Percentiles rank a stretch among this genome's conserved stretches.
These are phyloP conservation scores for Macadamia tetraphylla DNA, from an alignment of 164 flowering plant species.

Conservation along the genomic window DNA sequence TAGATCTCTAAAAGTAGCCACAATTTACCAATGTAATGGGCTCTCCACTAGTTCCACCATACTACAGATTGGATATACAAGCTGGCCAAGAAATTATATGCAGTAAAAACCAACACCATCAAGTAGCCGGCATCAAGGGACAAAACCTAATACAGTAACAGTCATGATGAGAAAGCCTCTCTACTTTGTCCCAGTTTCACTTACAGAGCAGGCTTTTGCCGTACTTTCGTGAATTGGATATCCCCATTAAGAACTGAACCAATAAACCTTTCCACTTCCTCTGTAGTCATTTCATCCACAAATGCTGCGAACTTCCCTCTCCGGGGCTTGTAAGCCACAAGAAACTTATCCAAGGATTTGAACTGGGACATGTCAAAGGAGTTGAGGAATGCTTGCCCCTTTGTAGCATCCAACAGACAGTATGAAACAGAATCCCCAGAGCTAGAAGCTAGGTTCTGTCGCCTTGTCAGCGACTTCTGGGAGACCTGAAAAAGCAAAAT, in stretches of 20 bases:
- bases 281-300: slow-evolving; percentile 36
- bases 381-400: slow-evolving; percentile 54
- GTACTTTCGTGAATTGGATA: slow-evolving; percentile 52
- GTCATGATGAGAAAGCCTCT: too few relatives aligned
- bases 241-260: slow-evolving; percentile 77
- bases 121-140: too few relatives aligned
- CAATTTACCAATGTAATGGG: too few relatives aligned
- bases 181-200: slow-evolving; percentile 14
- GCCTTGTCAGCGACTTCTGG: slow-evolving; percentile 66
- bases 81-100: too few relatives aligned
- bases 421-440: slow-evolving; percentile 30
- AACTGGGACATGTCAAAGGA: slow-evolving; percentile 64
- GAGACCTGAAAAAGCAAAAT: slow-evolving; percentile 51
- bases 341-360: slow-evolving; percentile 45
- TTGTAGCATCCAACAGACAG: slow-evolving; percentile 63
- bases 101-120: too few relatives aligned
- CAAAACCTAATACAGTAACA: too few relatives aligned
- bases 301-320: slow-evolving; percentile 61
- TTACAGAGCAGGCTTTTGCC: slow-evolving; percentile 49
- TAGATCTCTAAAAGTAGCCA: too few relatives aligned
- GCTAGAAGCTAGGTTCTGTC: slow-evolving; percentile 25
- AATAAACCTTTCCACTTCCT: slow-evolving; percentile 65
- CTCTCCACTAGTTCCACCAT: too few relatives aligned
- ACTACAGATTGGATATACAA: too few relatives aligned
- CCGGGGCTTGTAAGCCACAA: slow-evolving; percentile 83